Evolutionary conservation across 768 basidiomycete genomes (phyloP).

Genomic region (Boletellus ananas): DNA sequence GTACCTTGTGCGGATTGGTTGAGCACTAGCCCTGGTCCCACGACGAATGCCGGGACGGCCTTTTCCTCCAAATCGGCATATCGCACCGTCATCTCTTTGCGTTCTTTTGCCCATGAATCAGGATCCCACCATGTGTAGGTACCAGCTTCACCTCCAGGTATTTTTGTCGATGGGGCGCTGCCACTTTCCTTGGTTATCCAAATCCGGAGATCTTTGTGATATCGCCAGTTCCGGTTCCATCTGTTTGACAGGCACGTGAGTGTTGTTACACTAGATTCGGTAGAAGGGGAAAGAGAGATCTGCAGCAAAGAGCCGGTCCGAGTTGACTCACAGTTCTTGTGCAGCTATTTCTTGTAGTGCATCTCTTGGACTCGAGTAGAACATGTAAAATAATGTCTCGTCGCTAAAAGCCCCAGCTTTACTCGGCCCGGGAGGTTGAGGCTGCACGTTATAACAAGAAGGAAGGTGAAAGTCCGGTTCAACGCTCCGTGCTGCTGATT

Average conservation of each 20-base stretch:
- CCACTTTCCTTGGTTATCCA: conserved; percentile 89
- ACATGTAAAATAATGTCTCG: conserved; percentile 97
- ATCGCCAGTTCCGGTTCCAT: conserved; percentile 94
- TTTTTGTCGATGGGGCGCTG: conserved; percentile 70
- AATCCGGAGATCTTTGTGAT: conserved; percentile 83
- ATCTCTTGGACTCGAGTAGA: conserved; percentile 91
- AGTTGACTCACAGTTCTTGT: conserved; percentile 79
- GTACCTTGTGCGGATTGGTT: conserved; percentile 30
- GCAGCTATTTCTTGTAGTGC: conserved; percentile 92
- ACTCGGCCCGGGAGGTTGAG: conserved; percentile 74
- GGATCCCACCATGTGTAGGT: conserved; percentile 90
- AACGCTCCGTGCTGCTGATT: conserved; percentile 76
- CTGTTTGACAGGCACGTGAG: conserved; percentile 37
- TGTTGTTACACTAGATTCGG: not conserved
- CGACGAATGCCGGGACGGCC: conserved; percentile 56
- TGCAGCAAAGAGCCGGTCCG: conserved; percentile 8
- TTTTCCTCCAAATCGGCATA: conserved; percentile 76
- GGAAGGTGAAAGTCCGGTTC: conserved; percentile 93
- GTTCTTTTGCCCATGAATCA: conserved; percentile 72
- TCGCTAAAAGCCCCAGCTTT: conserved; percentile 88
- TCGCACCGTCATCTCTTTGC: conserved; percentile 73
- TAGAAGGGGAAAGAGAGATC: not conserved
- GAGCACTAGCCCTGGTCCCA: conserved; percentile 45
- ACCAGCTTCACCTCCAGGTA: conserved; percentile 79
- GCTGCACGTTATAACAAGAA: conserved; percentile 88